Evolutionary conservation across 129 eudicot species (phyloP).

Genomic region (Tagetes patula): DNA sequence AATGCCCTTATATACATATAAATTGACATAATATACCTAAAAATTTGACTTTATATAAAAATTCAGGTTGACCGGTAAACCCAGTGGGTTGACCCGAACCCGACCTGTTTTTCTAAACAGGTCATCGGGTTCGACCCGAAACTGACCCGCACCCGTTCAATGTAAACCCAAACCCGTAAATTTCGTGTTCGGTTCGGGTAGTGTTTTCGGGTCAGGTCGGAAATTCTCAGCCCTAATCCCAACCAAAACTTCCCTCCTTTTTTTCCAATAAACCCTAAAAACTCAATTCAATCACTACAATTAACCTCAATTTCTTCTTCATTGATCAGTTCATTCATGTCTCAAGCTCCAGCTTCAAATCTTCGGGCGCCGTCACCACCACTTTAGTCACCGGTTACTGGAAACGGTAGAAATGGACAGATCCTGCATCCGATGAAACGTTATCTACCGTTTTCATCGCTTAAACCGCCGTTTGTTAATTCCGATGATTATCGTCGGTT

Average conservation of each 20-base stretch:
- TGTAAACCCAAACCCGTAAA: too few species aligned
- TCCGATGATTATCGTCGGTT: conserved; percentile 73
- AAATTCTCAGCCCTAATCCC: too few species aligned
- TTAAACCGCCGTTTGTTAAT: conserved; percentile 68
- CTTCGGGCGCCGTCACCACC: conserved; percentile 51
- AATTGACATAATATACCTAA: too few species aligned
- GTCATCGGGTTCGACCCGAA: too few species aligned
- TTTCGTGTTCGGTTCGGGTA: too few species aligned
- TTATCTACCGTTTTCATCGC: conserved; percentile 63
- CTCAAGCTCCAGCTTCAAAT: conserved; percentile 45
- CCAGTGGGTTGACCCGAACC: too few species aligned
- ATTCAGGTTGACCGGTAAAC: too few species aligned
- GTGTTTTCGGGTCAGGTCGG: too few species aligned
- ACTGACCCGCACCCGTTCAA: too few species aligned
- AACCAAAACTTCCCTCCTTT: conserved; percentile 81
- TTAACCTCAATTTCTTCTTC: neutral
- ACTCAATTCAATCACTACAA: conserved; percentile 4
- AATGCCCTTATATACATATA: too few species aligned
- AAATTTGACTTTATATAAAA: too few species aligned
- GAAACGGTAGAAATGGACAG: conserved; percentile 44
- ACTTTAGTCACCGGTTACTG: conserved; percentile 31
- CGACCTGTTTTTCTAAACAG: too few species aligned
- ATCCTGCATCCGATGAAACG: conserved; percentile 56
- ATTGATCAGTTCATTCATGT: conserved; percentile 21
- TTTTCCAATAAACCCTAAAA: conserved; percentile 25